A percentile compares a stretch with the other conserved stretches of the same genome.
phyloP scores from a whole-genome alignment of 768 basidiomycete genomes.

The Hygrocybe punicea region DNA sequence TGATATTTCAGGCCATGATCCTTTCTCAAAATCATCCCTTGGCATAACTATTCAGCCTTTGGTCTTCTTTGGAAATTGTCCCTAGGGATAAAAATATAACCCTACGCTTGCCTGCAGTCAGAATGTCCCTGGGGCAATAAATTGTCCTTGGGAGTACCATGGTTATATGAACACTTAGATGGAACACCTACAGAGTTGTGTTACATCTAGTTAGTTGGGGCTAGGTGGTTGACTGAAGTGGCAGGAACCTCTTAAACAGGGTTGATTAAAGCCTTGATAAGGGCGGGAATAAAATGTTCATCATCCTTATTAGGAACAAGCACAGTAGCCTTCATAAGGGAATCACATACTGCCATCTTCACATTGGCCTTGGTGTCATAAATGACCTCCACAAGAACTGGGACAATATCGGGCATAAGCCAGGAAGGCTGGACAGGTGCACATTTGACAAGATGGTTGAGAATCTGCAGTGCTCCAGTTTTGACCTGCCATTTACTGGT shows the following conservation, averaged over 20 bases:
- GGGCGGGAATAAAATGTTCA: constrained; percentile 93
- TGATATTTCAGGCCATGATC: no score
- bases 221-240: no score
- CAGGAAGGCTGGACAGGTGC: constrained; percentile 81
- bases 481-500: constrained; percentile 98
- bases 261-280: constrained; percentile 97
- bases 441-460: constrained; percentile 83
- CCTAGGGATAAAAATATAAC: no score
- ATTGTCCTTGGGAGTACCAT: no score
- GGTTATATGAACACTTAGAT: no score
- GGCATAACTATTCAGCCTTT: no score
- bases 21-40: no score
- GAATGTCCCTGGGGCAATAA: no score
- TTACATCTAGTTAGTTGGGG: no score
- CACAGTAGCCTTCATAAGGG: constrained; percentile 91
- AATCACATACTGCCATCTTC: constrained; percentile 95
- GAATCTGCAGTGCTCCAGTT: constrained; percentile 74
- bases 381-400: constrained; percentile 90
- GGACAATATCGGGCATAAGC: constrained; percentile 93
- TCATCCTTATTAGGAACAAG: constrained; percentile 98
- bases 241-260: constrained; percentile 99
- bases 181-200: no score
- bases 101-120: no score
- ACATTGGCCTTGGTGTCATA: constrained; percentile 99
- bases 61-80: no score